Evolutionary conservation across 2,329 filamentous ascomycete genomes (phyloP), one percentile per base, ranked within the genome.

Genomic region (Trichoderma hamatum): DNA sequence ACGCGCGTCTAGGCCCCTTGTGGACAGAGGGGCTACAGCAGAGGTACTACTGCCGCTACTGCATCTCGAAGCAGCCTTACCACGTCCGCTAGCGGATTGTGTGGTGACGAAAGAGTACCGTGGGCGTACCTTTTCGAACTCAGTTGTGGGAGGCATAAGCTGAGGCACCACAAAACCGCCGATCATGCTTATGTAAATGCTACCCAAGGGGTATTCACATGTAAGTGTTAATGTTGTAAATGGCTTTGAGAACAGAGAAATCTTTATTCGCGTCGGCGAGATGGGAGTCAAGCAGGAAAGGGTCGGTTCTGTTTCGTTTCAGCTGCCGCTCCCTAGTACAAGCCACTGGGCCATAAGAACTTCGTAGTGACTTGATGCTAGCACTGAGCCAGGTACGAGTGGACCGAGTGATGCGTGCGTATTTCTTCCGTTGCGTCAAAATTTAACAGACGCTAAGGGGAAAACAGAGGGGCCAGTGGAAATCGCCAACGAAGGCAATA

Each of bases 21-120:
- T 51, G 64, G 61, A 26, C 28, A 49, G 19, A 36, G 34, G 64
- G 30, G 39, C 39, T 43, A 43, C 28, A 49, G 19, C 28, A 28
- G 64, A 28, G 39, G 16, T 43, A 43, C 39, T 43, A 19, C 39
- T n/a, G 39, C 64, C 52, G 32, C 32, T n/a, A 30, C 9, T 43
- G 39, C 39, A 43, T 63, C 49, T 67, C 54, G 54, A 49, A 58
- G 36, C 54, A 51, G 64, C 28, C 64, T 28, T 59, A n/a, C n/a
- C n/a, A 16, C 9, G 56, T 36, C 16, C 54, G 13, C 26, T 54
- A 26, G 24, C 51, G 24, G 19, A 19, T 28, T 9, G 7, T 10
- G 26, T 21, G 19, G 26, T 30, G 51, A 54, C 51, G 51, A 19
- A 54, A 28, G 7, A 16, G 39, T 19, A 9, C 39, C 39, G 39